These are phyloP conservation scores for Castanospermum australe DNA, from an alignment of 306 rosid genomes.

Conservation along the genomic window DNA sequence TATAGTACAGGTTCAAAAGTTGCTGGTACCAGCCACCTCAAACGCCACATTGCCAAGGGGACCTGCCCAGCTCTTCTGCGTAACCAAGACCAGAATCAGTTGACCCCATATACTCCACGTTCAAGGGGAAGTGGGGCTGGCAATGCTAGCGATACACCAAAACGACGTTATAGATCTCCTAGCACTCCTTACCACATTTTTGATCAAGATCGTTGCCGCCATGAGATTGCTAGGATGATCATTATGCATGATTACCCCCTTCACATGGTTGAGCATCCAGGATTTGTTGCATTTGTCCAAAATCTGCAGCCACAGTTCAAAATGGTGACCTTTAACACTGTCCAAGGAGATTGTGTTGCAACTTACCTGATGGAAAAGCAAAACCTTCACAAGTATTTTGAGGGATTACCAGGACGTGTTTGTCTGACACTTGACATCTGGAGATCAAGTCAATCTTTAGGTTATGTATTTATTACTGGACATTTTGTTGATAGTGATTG, in stretches of 20 bases:
- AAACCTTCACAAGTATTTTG: constrained; percentile 57
- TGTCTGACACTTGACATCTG: constrained; percentile 87
- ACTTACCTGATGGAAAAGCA: constrained; percentile 82
- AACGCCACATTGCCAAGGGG: constrained; percentile 95
- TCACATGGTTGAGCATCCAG: constrained; percentile 96
- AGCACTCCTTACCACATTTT: constrained; percentile 61
- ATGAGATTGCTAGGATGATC: constrained; percentile 93
- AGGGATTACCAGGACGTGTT: constrained; percentile 76
- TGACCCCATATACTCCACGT: constrained; percentile 60
- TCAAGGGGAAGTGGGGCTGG: constrained; percentile 44
- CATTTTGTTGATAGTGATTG: constrained; percentile 88
- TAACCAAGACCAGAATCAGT: constrained; percentile 62
- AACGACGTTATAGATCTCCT: constrained; percentile 70
- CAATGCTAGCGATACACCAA: constrained; percentile 54
- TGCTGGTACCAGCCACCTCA: constrained; percentile 96
- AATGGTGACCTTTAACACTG: constrained; percentile 84
- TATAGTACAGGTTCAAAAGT: constrained; percentile 96
- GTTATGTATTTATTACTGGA: constrained; percentile 85
- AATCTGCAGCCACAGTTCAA: constrained; percentile 92
- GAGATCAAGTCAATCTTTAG: constrained; percentile 80
- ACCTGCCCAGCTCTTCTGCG: constrained; percentile 77
- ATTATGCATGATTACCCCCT: constrained; percentile 97
- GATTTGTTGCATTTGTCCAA: constrained; percentile 83
- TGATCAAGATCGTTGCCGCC: constrained; percentile 86
- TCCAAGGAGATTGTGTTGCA: constrained; percentile 97